Percentiles rank a stretch among this genome's conserved stretches.
These are phyloP conservation scores for Ophiostoma populinum DNA, from an alignment of 2,329 filamentous ascomycete genomes.

Conservation along the genomic window DNA sequence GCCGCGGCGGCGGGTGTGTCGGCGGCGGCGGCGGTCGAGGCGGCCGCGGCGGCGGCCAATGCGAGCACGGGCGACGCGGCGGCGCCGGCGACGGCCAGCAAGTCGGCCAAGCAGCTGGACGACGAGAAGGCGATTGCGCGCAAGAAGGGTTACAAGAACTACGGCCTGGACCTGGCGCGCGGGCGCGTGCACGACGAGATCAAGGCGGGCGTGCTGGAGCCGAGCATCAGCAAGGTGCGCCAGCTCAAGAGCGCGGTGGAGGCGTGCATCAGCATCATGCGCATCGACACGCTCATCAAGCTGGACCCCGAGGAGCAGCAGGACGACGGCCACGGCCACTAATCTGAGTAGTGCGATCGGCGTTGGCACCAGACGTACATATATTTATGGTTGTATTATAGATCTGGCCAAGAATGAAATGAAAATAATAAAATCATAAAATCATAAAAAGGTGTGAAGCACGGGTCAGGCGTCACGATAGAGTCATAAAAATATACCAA, in stretches of 20 bases:
- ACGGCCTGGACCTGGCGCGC: slow-evolving; percentile 76
- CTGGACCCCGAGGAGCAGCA: slow-evolving; percentile 73
- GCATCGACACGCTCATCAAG: slow-evolving; percentile 97
- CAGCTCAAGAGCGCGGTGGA: slow-evolving; percentile 98
- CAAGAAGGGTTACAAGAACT: slow-evolving; percentile 98
- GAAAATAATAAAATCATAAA: too few species aligned
- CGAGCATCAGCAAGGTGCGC: slow-evolving; percentile 94
- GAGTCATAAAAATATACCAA: too few species aligned
- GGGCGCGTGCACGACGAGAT: slow-evolving; percentile 86
- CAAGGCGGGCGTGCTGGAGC: slow-evolving; percentile 89
- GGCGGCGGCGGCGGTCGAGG: background rate
- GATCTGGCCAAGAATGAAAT: background rate
- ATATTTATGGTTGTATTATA: too few species aligned
- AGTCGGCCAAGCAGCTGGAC: slow-evolving; percentile 25
- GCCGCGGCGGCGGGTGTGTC: background rate
- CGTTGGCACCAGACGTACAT: too few species aligned
- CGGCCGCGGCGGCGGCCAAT: slow-evolving; percentile 1
- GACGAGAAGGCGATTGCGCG: slow-evolving; percentile 80
- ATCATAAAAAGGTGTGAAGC: too few species aligned
- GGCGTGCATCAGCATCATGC: slow-evolving; percentile 97
- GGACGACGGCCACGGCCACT: slow-evolving; percentile 80
- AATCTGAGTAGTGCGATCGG: too few species aligned
- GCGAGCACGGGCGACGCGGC: background rate
- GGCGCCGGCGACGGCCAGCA: background rate
- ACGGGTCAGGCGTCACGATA: too few species aligned